Evolutionary conservation across 2,329 filamentous ascomycete genomes (phyloP), one percentile per base, ranked within the genome.

Genomic region (Acrodontium crateriforme): DNA sequence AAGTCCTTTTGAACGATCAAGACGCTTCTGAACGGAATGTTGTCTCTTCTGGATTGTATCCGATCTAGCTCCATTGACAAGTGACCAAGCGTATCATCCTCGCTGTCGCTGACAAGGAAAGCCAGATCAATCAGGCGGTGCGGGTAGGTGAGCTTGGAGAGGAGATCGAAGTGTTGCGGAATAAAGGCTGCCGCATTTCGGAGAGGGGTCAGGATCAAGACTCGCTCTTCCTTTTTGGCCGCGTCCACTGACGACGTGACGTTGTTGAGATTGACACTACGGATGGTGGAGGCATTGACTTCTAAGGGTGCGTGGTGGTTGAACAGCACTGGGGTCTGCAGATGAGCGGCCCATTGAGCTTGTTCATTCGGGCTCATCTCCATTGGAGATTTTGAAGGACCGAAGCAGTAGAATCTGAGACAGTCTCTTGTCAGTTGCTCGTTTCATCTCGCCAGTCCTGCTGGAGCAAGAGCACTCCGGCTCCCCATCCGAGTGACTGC

Each of bases 61-160:
- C 87, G 74, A 40, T 93, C 77, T 35, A 95, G 64, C 57, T 98
- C 89, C 37, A 76, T 72, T 3, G 80, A 69, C 23, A 98, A 68
- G 6, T 83, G 71, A n/a, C 82, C 83, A 24, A 93, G 62, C 1
- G 89, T 98, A 46, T 95, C 85, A 51, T 98, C 89, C 21, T 65
- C 73, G 31, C 80, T 87, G 54, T 98, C 89, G 41, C 84, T 81
- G 30, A 98, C 83, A 15, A 98, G 71, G 60, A 98, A 98, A 14
- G 74, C 89, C 28, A 98, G 67, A 52, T 98, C 89, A 50, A 98
- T 95, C 31, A 98, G 69, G 39, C 89, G 69, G 58, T 98, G 89
- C 9, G 89, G 89, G 51, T 98, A 98, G 3, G 82, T 84, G 41
- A 98, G 68, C 53, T 89, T 74, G 37, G 78, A 74, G 44, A 98